Conservation (phyloP, 192 early-diverging fungal genomes). For the Phlyctochytrium arcticum region DNA sequence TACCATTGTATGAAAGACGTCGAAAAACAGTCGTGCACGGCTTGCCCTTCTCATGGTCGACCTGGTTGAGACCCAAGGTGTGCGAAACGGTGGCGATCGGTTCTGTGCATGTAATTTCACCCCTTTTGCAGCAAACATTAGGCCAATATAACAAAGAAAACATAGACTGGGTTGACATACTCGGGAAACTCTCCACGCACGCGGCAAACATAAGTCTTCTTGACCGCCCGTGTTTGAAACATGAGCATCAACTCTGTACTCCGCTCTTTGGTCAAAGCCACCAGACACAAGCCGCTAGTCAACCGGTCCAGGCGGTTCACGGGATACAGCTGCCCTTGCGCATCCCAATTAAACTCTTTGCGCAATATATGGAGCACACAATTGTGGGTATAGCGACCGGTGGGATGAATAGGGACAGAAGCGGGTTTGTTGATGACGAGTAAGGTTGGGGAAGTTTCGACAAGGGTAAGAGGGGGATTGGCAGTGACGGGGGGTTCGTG, state of each 20-base stretch:
- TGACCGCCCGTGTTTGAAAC: conserved; percentile 63
- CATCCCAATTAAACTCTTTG: conserved; percentile 31
- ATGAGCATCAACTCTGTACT: conserved; percentile 63
- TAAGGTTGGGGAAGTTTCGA: conserved; percentile 57
- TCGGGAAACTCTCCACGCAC: conserved; percentile 86
- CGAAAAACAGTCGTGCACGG: conserved; percentile 77
- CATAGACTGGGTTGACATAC: conserved; percentile 34
- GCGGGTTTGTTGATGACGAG: conserved; percentile 88
- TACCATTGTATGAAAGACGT: conserved; percentile 56
- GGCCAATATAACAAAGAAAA: background rate
- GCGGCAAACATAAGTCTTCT: conserved; percentile 85
- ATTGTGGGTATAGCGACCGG: conserved; percentile 87
- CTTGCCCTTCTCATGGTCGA: conserved; percentile 72
- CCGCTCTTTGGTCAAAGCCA: conserved; percentile 52
- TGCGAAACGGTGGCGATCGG: conserved; percentile 80
- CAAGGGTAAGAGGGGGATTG: conserved; percentile 55
- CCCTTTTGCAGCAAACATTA: conserved; percentile 27
- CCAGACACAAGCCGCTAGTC: conserved; percentile 87
- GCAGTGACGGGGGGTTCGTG: conserved; percentile 91
- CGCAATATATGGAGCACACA: conserved; percentile 43
- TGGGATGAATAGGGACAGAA: conserved; percentile 80
- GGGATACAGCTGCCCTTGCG: too few species aligned
- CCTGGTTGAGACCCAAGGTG: conserved; percentile 86
- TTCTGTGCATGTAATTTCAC: conserved; percentile 58
- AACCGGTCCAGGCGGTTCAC: conserved; percentile 89